These are phyloP conservation scores for Petunia secreta DNA, from an alignment of 257 asterid species.

Conservation along the genomic window DNA sequence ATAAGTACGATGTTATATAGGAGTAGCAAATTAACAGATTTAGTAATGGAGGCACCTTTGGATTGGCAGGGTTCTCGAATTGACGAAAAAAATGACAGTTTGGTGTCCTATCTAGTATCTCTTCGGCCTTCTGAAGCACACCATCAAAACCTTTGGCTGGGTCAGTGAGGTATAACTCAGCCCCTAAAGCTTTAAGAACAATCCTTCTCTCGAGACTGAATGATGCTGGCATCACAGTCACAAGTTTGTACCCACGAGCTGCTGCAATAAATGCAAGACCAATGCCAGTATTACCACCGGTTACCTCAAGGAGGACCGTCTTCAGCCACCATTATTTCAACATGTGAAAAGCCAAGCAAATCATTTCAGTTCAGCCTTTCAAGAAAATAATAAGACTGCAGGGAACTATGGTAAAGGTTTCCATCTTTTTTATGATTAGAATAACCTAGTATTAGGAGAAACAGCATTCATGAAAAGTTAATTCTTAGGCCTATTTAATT, in stretches of 20 bases:
- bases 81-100: slow-evolving; percentile 43
- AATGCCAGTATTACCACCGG: slow-evolving; percentile 57
- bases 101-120: slow-evolving; percentile 43
- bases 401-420: not conserved
- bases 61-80: slow-evolving; percentile 54
- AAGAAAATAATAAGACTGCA: not conserved
- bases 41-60: slow-evolving; percentile 35
- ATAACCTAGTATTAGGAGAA: slow-evolving; percentile 7
- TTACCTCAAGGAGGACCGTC: slow-evolving; percentile 49
- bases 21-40: not conserved
- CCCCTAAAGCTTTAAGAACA: slow-evolving; percentile 51
- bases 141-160: slow-evolving; percentile 44
- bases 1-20: slow-evolving; percentile 14
- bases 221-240: slow-evolving; percentile 45
- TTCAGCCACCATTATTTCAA: slow-evolving; percentile 31
- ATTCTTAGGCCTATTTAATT: not conserved
- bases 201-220: slow-evolving; percentile 50
- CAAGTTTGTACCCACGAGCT: slow-evolving; percentile 48
- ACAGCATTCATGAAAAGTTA: slow-evolving; percentile 8
- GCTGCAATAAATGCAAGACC: slow-evolving; percentile 56
- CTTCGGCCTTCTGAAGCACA: slow-evolving; percentile 39
- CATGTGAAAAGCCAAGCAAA: slow-evolving; percentile 8
- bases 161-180: slow-evolving; percentile 43
- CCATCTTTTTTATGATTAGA: not conserved
- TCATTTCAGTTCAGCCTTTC: slow-evolving; percentile 10